phyloP scores from a whole-genome alignment of 1,139 yeast genomes.

The Pichia sp. region DNA sequence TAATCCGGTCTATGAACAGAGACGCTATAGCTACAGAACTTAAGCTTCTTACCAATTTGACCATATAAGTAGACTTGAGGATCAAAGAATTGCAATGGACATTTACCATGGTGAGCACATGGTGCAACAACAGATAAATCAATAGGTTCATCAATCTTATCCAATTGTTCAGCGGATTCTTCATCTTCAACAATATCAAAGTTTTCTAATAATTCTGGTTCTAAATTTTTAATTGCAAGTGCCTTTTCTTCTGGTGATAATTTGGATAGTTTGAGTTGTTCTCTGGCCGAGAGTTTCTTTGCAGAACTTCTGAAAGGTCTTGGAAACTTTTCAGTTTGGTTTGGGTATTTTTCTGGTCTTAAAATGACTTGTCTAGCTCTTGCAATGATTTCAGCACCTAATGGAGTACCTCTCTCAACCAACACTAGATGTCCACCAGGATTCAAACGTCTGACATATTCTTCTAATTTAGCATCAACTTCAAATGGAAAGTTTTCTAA shows the following conservation, averaged over 20 bases:
- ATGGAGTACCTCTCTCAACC: constrained; percentile 85
- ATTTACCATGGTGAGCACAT: constrained; percentile 82
- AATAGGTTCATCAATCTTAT: constrained; percentile 35
- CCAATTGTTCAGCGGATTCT: constrained; percentile 28
- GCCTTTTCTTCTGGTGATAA: constrained; percentile 19
- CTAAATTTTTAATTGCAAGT: constrained; percentile 33
- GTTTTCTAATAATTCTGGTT: constrained; percentile 40
- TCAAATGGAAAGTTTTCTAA: constrained; percentile 64
- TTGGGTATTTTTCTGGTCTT: constrained; percentile 68
- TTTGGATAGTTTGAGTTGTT: constrained; percentile 14
- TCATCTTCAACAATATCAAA: constrained; percentile 38
- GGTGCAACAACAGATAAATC: constrained; percentile 75
- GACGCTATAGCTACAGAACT: constrained; percentile 77
- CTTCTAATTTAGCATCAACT: constrained; percentile 67
- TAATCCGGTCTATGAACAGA: constrained; percentile 75
- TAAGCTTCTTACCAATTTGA: constrained; percentile 58
- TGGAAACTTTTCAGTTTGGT: constrained; percentile 64
- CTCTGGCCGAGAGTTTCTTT: constrained; percentile 30
- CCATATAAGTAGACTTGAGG: constrained; percentile 64
- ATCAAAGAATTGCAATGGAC: constrained; percentile 82
- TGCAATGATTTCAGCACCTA: constrained; percentile 86
- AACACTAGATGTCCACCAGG: constrained; percentile 80
- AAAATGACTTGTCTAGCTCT: constrained; percentile 88
- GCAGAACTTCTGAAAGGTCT: constrained; percentile 61
- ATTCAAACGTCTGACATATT: constrained; percentile 56